Conservation (phyloP, 192 early-diverging fungal genomes). For the Thamnidium elegans region DNA sequence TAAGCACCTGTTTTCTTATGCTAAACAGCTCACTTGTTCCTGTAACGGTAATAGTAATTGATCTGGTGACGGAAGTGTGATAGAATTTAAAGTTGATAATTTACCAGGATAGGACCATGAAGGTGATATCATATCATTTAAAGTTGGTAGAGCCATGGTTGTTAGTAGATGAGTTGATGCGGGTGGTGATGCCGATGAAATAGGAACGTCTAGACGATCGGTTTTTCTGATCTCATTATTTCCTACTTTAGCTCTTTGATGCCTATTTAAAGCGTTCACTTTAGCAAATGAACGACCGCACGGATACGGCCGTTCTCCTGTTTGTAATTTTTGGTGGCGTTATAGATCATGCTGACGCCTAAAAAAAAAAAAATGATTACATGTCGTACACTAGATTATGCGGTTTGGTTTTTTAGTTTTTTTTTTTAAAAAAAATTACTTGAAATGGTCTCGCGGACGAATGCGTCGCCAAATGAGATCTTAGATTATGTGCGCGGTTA, state of each 20-base stretch:
- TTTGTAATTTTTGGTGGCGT: constrained; percentile 77
- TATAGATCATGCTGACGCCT: constrained; percentile 85
- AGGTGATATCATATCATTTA: too few species aligned
- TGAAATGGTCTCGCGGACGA: constrained; percentile 25
- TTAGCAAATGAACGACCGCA: constrained; percentile 77
- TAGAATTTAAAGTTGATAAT: too few species aligned
- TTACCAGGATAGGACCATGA: too few species aligned
- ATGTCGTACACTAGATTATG: constrained; percentile 22
- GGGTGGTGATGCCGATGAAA: too few species aligned
- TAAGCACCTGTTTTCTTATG: too few species aligned
- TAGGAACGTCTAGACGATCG: too few species aligned
- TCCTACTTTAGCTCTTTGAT: constrained; percentile 45
- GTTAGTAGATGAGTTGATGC: too few species aligned
- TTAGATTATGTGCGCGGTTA: constrained; percentile 28
- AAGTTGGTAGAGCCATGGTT: too few species aligned
- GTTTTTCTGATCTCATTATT: too few species aligned
- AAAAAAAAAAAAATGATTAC: constrained; percentile 29
- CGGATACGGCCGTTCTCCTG: constrained; percentile 70
- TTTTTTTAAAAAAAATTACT: constrained; percentile 7
- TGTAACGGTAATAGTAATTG: too few species aligned
- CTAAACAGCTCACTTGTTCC: too few species aligned
- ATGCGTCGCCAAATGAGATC: constrained; percentile 31
- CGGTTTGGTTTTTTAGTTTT: neutral
- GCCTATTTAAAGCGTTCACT: constrained; percentile 75
- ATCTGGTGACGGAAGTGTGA: too few species aligned